Evolutionary conservation across 257 asterid genomes (phyloP), one percentile per base, ranked within the genome.

Genomic region (Petrea volubilis): DNA sequence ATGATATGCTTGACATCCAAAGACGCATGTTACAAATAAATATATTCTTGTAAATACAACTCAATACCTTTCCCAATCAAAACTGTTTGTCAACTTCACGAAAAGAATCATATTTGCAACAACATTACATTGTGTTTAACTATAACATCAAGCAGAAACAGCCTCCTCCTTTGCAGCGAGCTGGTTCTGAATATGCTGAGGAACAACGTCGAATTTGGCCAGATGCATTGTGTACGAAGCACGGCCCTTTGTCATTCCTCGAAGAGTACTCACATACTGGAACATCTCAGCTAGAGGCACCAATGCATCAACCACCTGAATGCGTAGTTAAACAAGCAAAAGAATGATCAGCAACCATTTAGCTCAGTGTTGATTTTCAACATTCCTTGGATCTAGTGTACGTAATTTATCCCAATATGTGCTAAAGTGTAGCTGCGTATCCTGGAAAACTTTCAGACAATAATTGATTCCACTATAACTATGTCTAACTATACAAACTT

Each of bases 201-300:
- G 99, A 18, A 95, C 99, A 13, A 95, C 98, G 2, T 92, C 99
- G 59, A 95, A 95, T 64, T 92, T 92, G 69, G 96, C 97, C 78
- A 92, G 76, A 70, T 92, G 99, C 99, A 95, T 95, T 0, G 90
- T 83, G 80, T 95, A 95, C 2, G 99, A 95, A 47, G 99, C 99
- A 11, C 97, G 90, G 1, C 97, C 99, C 77, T 95, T 95, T 25
- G 99, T 91, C 99, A 87, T 89, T 59, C 97, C 97, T 64, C 98
- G 71, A 25, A 95, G 84, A 17, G 92, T 89, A 65, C 99, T 95
- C 27, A 95, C 99, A 9, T 92, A 95, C 76, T 88, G 96, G 83
- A 92, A 95, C 99, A 95, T 95, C 90, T 92, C 99, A 7, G 98
- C 97, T 3, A 92, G 85, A 17, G 98, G 99, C 78, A 92, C 98